These are phyloP conservation scores for Aristolochia californica DNA, from an alignment of 164 flowering plant species.

Conservation along the genomic window DNA sequence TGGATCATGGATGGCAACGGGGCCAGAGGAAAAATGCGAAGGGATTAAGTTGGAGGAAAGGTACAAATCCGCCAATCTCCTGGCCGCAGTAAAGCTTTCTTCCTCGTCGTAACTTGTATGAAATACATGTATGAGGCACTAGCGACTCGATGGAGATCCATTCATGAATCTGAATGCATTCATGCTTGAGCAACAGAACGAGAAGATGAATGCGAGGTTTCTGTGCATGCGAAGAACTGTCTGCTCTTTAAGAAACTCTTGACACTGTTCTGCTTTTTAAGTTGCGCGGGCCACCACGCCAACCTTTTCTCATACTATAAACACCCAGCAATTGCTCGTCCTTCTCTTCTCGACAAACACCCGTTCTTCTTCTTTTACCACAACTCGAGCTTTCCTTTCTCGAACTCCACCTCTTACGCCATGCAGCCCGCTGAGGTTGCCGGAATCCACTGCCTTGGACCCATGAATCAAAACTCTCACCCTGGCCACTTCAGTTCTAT, in stretches of 20 bases:
- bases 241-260: constrained; percentile 24
- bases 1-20: too few relatives aligned
- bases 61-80: too few relatives aligned
- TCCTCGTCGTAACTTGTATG: too few relatives aligned
- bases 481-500: constrained; percentile 19
- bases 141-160: constrained; percentile 4
- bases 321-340: constrained; percentile 16
- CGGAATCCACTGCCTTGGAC: constrained; percentile 24
- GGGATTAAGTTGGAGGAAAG: too few relatives aligned
- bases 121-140: too few relatives aligned
- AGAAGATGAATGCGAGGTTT: not conserved
- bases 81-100: too few relatives aligned
- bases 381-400: not conserved
- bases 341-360: constrained; percentile 9
- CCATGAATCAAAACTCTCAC: constrained; percentile 19
- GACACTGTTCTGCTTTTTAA: constrained; percentile 17
- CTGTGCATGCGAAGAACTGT: constrained; percentile 13
- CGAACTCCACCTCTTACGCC: constrained; percentile 4
- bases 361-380: too few relatives aligned
- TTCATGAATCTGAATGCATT: constrained; percentile 6
- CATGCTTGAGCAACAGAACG: too few relatives aligned
- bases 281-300: constrained; percentile 28
- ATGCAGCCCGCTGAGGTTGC: constrained; percentile 31
- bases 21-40: too few relatives aligned
- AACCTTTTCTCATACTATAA: constrained; percentile 30